Conservation (phyloP, 2,329 filamentous ascomycete species). For the Aquanectria penicillioides region DNA sequence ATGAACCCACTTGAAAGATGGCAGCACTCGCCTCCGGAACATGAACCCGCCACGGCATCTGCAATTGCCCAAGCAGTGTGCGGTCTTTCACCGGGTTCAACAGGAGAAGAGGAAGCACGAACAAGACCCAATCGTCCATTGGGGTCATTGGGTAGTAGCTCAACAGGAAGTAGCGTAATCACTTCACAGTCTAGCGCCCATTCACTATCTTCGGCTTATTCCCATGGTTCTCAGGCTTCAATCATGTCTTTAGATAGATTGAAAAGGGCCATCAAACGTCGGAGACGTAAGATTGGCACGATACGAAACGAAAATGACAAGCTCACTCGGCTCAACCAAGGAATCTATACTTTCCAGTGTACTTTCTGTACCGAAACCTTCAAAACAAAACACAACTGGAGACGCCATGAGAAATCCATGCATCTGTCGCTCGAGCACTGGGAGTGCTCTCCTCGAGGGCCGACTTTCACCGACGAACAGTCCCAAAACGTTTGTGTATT, state of each 20-base stretch:
- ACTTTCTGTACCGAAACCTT: slow-evolving; percentile 60
- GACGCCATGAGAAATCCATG: slow-evolving; percentile 60
- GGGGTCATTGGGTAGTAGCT: slow-evolving; percentile 36
- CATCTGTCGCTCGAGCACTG: slow-evolving; percentile 58
- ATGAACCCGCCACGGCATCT: slow-evolving; percentile 38
- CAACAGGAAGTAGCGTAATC: slow-evolving; percentile 63
- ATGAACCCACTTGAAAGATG: slow-evolving; percentile 38
- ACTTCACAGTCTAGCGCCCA: slow-evolving; percentile 63
- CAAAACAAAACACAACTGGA: slow-evolving; percentile 57
- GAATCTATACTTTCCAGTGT: slow-evolving; percentile 46
- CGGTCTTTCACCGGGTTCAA: neutral
- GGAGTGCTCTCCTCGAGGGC: slow-evolving; percentile 54
- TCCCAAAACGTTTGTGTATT: slow-evolving; percentile 55
- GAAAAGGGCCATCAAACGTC: neutral
- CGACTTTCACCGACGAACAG: slow-evolving; percentile 50
- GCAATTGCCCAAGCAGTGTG: slow-evolving; percentile 37
- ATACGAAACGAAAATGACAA: neutral
- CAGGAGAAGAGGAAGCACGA: neutral
- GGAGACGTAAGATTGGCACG: neutral
- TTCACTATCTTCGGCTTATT: slow-evolving; percentile 55
- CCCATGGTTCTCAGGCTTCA: slow-evolving; percentile 55
- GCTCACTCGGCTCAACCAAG: neutral
- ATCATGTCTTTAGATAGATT: slow-evolving; percentile 40
- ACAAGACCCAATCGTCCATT: neutral
- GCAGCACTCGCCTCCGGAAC: slow-evolving; percentile 37